phyloP scores from a whole-genome alignment of 2,329 filamentous ascomycete genomes.

The Cordyceps cateniannulata region DNA sequence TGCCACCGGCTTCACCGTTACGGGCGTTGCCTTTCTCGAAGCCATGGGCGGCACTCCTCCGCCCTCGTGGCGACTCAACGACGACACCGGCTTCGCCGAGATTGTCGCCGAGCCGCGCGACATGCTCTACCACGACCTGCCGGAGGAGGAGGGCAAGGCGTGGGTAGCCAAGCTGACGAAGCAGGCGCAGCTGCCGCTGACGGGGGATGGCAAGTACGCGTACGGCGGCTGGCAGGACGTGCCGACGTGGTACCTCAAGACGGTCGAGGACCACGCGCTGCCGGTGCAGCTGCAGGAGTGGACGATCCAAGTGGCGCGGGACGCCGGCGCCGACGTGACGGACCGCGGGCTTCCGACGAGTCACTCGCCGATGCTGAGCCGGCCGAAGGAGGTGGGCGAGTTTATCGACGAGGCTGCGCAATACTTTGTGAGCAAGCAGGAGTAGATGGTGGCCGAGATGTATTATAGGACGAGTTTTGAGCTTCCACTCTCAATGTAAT shows the following conservation, averaged over 20 bases:
- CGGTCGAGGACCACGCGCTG: constrained; percentile 33
- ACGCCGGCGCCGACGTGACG: constrained; percentile 29
- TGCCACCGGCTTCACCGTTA: constrained; percentile 35
- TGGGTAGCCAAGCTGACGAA: constrained; percentile 35
- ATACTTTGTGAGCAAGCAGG: constrained; percentile 5
- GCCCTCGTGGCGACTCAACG: constrained; percentile 36
- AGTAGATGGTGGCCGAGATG: not conserved
- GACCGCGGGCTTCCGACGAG: constrained; percentile 36
- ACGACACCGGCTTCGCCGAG: constrained; percentile 34
- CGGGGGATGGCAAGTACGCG: constrained; percentile 34
- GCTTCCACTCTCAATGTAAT: not conserved
- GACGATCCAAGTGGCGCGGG: constrained; percentile 31
- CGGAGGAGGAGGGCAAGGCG: constrained; percentile 33
- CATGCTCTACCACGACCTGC: constrained; percentile 45
- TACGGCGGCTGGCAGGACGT: constrained; percentile 44
- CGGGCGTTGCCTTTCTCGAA: constrained; percentile 35
- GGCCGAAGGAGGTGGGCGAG: constrained; percentile 31
- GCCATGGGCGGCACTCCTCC: constrained; percentile 34
- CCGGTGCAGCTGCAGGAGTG: constrained; percentile 34
- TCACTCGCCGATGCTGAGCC: constrained; percentile 44
- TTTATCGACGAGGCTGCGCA: constrained; percentile 24
- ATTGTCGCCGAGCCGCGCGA: constrained; percentile 31
- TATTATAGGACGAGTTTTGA: not conserved
- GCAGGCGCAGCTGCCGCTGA: constrained; percentile 38
- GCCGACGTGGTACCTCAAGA: constrained; percentile 39